Evolutionary conservation across 2,329 filamentous ascomycete species (phyloP).

Genomic region (Diplocarpon mali): DNA sequence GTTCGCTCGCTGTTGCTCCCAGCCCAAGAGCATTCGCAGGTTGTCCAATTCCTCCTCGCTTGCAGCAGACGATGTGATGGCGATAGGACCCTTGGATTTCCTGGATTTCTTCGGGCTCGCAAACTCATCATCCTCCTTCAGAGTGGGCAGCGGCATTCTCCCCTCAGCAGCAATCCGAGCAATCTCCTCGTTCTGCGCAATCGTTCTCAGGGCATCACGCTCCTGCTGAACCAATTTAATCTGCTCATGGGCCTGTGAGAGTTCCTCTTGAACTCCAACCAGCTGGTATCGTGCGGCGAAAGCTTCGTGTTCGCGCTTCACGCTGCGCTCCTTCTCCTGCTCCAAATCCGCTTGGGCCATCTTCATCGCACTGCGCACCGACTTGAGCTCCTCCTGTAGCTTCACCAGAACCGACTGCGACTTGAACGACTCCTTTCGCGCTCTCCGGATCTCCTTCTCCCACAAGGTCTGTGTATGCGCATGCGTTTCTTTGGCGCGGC

Average conservation of each 20-base stretch:
- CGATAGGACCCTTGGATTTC: conserved; percentile 35
- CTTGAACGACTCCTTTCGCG: conserved; percentile 65
- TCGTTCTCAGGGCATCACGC: conserved; percentile 61
- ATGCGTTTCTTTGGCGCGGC: conserved; percentile 58
- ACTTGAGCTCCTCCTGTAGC: conserved; percentile 63
- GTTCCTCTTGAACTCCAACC: conserved; percentile 53
- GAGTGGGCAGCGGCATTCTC: conserved; percentile 50
- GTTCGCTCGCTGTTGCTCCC: conserved; percentile 47
- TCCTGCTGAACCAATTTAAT: conserved; percentile 61
- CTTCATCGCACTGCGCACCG: conserved; percentile 40
- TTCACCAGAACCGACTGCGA: conserved; percentile 59
- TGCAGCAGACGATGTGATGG: conserved; percentile 42
- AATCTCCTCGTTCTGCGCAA: conserved; percentile 62
- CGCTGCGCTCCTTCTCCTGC: conserved; percentile 50
- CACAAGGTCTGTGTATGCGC: conserved; percentile 55
- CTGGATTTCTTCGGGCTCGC: conserved; percentile 46
- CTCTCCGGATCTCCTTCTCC: conserved; percentile 62
- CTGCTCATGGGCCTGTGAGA: conserved; percentile 51
- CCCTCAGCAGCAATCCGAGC: conserved; percentile 63
- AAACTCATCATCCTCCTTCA: conserved; percentile 48
- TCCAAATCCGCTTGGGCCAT: conserved; percentile 48
- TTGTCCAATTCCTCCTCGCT: conserved; percentile 36
- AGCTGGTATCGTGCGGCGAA: conserved; percentile 57
- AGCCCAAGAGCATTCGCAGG: conserved; percentile 33
- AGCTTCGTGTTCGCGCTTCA: conserved; percentile 55